Percentiles rank a stretch among this genome's conserved stretches.
Conservation (phyloP, 2,329 filamentous ascomycete genomes). For the Alternaria tenuissima region DNA sequence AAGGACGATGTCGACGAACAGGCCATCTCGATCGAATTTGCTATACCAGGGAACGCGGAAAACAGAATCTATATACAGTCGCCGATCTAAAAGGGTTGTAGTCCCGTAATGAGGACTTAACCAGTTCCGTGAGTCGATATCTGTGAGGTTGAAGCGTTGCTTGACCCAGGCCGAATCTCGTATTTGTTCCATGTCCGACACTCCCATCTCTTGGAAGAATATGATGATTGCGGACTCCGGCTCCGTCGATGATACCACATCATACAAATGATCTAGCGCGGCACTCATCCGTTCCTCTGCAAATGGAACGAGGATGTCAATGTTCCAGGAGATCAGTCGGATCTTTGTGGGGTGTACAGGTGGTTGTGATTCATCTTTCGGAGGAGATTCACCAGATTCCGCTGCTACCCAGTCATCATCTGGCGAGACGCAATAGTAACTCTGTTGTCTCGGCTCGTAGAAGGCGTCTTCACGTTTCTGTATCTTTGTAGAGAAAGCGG, state of each 20-base stretch:
- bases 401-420: constrained; percentile 4
- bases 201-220: constrained; percentile 63
- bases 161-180: constrained; percentile 58
- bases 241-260: constrained; percentile 32
- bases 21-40: constrained; percentile 61
- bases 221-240: constrained; percentile 51
- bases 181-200: constrained; percentile 57
- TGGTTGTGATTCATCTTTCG: neutral
- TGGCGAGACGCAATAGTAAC: neutral
- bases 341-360: constrained; percentile 18
- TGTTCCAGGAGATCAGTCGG: constrained; percentile 58
- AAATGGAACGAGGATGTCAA: constrained; percentile 56
- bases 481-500: neutral
- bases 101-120: constrained; percentile 61
- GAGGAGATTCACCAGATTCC: neutral
- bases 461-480: constrained; percentile 7
- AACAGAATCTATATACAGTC: constrained; percentile 54
- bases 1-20: constrained; percentile 62
- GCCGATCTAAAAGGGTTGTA: constrained; percentile 60
- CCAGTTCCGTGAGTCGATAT: constrained; percentile 57
- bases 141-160: constrained; percentile 59
- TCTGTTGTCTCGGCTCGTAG: constrained; percentile 27
- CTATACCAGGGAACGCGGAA: constrained; percentile 63
- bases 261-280: constrained; percentile 52
- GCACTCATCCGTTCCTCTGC: constrained; percentile 52